Percentiles rank a stretch among this genome's conserved stretches.
Conservation (phyloP, 1,284 basidiomycete species). For the Trichosporon asahii region DNA sequence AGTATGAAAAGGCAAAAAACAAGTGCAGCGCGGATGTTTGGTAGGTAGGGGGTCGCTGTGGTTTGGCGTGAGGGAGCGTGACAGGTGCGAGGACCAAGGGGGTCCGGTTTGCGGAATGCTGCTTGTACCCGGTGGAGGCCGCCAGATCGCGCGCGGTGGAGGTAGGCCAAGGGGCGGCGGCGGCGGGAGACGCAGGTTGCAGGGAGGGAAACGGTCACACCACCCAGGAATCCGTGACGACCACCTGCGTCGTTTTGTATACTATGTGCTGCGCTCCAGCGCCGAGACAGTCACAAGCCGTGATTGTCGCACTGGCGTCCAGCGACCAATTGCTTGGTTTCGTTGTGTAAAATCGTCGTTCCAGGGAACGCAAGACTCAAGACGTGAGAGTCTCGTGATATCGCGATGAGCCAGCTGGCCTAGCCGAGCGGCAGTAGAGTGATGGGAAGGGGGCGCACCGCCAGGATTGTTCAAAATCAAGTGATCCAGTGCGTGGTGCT, state of each 20-base stretch:
- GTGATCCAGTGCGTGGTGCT: conserved; percentile 1
- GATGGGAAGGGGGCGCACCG: not conserved
- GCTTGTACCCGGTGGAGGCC: no score
- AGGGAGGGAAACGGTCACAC: not conserved
- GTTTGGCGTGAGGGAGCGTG: not conserved
- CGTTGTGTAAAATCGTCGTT: no score
- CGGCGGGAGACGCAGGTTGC: no score
- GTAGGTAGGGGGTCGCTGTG: not conserved
- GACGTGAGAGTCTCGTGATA: no score
- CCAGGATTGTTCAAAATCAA: not conserved
- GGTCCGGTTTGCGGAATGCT: not conserved
- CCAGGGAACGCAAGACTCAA: no score
- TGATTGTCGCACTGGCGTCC: not conserved
- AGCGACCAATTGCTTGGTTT: not conserved
- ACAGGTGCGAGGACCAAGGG: not conserved
- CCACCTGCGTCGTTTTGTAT: not conserved
- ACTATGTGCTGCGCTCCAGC: not conserved
- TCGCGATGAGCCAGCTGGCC: no score
- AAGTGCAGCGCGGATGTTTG: not conserved
- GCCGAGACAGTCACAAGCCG: not conserved
- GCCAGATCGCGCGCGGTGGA: no score
- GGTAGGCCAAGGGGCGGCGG: no score
- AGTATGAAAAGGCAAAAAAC: not conserved
- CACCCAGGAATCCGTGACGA: not conserved
- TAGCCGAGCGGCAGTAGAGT: no score